These are phyloP conservation scores for Austroboletus rostrupii DNA, from an alignment of 1,284 basidiomycete genomes.

Conservation along the genomic window DNA sequence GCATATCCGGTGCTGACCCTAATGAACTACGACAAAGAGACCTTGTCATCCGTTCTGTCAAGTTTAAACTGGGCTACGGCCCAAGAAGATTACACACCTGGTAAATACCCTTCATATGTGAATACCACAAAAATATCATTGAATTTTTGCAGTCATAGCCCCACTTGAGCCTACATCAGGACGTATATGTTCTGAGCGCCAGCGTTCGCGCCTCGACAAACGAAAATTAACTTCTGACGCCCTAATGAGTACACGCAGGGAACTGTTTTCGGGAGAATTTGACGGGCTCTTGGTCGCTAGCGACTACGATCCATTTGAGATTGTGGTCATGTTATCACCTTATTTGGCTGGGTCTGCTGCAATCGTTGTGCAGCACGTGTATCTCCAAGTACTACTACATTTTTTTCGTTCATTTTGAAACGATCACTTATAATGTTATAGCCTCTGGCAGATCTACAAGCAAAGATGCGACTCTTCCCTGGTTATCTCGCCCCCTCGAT, in stretches of 20 bases:
- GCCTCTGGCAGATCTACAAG: conserved; percentile 76
- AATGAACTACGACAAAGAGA: conserved; percentile 81
- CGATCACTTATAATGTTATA: conserved; percentile 22
- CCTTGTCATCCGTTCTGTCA: conserved; percentile 53
- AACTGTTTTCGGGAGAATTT: conserved; percentile 85
- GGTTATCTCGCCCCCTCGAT: conserved; percentile 78
- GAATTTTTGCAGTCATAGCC: conserved; percentile 43
- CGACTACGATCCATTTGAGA: conserved; percentile 83
- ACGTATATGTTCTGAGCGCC: conserved; percentile 62
- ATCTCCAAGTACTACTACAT: conserved; percentile 58
- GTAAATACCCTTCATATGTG: conserved; percentile 35
- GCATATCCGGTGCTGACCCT: conserved; percentile 81
- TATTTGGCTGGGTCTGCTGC: conserved; percentile 84
- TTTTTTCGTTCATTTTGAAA: background rate
- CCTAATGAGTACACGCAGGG: conserved; percentile 65
- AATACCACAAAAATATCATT: background rate
- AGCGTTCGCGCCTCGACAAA: conserved; percentile 66
- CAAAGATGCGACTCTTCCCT: conserved; percentile 62
- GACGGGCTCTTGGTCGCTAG: conserved; percentile 85
- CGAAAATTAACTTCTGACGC: conserved; percentile 61
- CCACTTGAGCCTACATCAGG: conserved; percentile 53
- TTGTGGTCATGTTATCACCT: conserved; percentile 70
- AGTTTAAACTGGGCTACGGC: conserved; percentile 92
- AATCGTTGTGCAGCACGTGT: conserved; percentile 84
- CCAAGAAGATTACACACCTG: conserved; percentile 70